These are phyloP conservation scores for Pichia scutulata DNA, from an alignment of 805 yeast species.

Conservation along the genomic window DNA sequence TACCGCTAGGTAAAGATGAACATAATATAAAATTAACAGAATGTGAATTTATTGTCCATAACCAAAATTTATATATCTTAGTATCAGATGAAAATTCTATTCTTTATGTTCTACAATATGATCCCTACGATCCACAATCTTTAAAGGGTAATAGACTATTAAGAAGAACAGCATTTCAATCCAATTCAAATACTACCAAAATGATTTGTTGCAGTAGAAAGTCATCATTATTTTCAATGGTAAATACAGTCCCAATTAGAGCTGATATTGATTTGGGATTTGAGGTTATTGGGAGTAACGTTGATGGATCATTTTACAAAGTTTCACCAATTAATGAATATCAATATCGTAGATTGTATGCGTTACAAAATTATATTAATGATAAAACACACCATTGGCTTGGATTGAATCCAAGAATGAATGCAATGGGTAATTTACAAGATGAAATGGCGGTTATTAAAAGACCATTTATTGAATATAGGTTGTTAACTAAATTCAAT, in stretches of 20 bases:
- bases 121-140: conserved; percentile 86
- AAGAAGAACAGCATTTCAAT: conserved; percentile 60
- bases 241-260: conserved; percentile 22
- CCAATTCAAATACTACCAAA: conserved; percentile 53
- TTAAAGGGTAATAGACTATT: conserved; percentile 71
- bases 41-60: conserved; percentile 70
- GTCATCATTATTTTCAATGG: conserved; percentile 24
- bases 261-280: conserved; percentile 30
- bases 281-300: conserved; percentile 63
- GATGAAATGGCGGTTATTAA: conserved; percentile 32
- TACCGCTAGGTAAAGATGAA: conserved; percentile 68
- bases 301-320: conserved; percentile 72
- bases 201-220: conserved; percentile 39
- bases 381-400: conserved; percentile 68
- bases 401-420: conserved; percentile 76
- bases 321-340: conserved; percentile 71
- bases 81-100: conserved; percentile 62
- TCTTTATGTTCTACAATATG: conserved; percentile 72
- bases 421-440: conserved; percentile 39
- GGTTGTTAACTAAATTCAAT: conserved; percentile 46
- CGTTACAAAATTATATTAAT: conserved; percentile 77
- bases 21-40: conserved; percentile 53
- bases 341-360: conserved; percentile 71
- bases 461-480: conserved; percentile 62
- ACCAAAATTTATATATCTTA: conserved; percentile 58